These are phyloP conservation scores for Sanghuangporus baumii DNA, from an alignment of 1,284 basidiomycete species.

Conservation along the genomic window DNA sequence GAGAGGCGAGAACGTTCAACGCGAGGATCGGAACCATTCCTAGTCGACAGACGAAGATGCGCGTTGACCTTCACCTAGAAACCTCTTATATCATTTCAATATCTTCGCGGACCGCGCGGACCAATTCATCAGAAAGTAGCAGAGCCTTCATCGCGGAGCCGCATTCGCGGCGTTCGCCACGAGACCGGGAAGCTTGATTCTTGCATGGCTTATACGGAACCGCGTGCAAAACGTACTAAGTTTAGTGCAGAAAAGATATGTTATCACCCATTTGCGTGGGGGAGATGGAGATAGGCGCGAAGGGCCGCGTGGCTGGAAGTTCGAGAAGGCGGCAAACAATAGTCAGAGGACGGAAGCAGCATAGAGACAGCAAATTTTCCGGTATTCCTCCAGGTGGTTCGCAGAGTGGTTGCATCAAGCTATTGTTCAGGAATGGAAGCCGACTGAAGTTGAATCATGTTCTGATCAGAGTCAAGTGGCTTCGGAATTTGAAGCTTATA, in stretches of 20 bases:
- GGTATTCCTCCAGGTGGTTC: background rate
- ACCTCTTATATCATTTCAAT: background rate
- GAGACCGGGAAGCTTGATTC: background rate
- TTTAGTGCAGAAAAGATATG: background rate
- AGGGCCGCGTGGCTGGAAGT: background rate
- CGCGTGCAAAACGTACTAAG: background rate
- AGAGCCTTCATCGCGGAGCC: background rate
- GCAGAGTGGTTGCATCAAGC: no score
- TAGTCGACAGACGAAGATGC: background rate
- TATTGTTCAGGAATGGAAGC: no score
- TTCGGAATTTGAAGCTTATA: no score
- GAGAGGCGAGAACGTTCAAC: background rate
- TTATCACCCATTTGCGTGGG: background rate
- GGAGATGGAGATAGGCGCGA: background rate
- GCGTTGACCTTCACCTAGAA: background rate
- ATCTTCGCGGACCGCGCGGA: background rate
- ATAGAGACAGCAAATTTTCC: background rate
- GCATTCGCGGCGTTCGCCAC: background rate
- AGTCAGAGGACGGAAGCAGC: background rate
- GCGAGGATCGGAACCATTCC: background rate
- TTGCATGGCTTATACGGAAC: background rate
- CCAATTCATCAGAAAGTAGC: background rate
- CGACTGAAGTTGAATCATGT: no score
- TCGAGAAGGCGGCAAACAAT: background rate
- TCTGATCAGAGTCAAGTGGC: no score